Evolutionary conservation across 352 stramenopile species (phyloP).

Genomic region (Thraustochytrium striatum): DNA sequence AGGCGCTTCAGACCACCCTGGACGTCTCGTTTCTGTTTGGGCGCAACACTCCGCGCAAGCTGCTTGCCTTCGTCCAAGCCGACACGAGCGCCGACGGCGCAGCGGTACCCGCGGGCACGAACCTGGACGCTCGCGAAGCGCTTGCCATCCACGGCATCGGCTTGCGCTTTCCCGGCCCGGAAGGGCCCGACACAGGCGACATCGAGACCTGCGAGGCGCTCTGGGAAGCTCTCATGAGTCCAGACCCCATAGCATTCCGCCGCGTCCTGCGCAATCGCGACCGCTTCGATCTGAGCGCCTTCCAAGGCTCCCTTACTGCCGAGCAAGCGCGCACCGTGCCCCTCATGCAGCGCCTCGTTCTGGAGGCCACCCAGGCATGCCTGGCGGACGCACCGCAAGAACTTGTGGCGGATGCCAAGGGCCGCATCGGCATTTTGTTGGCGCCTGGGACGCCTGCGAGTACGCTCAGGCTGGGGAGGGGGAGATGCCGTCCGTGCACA

Average conservation of each 20-base stretch:
- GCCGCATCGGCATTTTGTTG: slow-evolving; percentile 43
- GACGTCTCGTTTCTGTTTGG: slow-evolving; percentile 38
- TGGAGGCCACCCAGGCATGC: neutral
- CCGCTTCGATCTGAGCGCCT: neutral
- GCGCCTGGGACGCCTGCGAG: slow-evolving; percentile 17
- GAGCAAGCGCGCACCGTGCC: slow-evolving; percentile 30
- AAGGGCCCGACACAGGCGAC: neutral
- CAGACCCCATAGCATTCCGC: neutral
- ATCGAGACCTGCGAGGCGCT: slow-evolving; percentile 19
- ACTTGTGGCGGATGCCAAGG: neutral
- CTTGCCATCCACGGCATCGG: slow-evolving; percentile 26
- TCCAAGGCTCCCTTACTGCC: neutral
- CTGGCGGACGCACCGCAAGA: neutral
- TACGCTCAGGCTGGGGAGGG: neutral
- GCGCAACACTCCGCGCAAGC: slow-evolving; percentile 6
- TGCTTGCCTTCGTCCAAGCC: neutral
- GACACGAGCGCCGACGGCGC: neutral
- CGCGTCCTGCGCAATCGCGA: neutral
- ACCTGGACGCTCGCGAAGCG: neutral
- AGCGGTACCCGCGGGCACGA: neutral
- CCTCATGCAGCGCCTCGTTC: slow-evolving; percentile 1
- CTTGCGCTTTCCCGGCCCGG: neutral
- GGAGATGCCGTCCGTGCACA: slow-evolving; percentile 1
- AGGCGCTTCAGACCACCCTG: neutral
- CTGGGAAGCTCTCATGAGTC: neutral